Percentiles rank a stretch among this genome's conserved stretches.
Conservation (phyloP, 1,139 yeast species). For the Yamadazyma dendronema region DNA sequence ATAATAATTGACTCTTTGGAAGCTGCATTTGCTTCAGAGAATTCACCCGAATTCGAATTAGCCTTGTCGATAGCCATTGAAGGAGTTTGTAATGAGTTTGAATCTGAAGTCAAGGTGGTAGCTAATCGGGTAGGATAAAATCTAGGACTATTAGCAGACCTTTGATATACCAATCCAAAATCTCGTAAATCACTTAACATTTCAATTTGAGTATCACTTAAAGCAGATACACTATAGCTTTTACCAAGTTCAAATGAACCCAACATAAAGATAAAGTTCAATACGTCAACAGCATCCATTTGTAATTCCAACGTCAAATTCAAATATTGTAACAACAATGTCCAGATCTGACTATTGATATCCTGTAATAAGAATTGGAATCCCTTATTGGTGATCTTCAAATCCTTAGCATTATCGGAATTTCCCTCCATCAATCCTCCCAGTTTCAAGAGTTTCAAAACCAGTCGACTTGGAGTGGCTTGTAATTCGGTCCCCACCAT, state of each 20-base stretch:
- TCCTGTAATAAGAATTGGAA: conserved; percentile 92
- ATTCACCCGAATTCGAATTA: conserved; percentile 17
- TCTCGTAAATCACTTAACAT: conserved; percentile 90
- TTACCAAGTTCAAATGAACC: conserved; percentile 92
- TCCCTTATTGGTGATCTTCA: conserved; percentile 85
- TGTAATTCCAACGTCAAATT: conserved; percentile 78
- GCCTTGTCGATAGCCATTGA: conserved; percentile 50
- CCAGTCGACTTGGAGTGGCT: conserved; percentile 66
- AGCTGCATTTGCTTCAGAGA: conserved; percentile 15
- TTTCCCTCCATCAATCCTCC: conserved; percentile 82
- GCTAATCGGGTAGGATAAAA: conserved; percentile 93
- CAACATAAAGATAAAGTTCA: conserved; percentile 87
- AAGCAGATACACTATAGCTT: conserved; percentile 68
- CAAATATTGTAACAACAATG: conserved; percentile 79
- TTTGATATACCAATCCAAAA: conserved; percentile 86
- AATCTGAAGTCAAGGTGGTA: conserved; percentile 85
- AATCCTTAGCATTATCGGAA: conserved; percentile 30
- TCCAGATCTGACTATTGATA: conserved; percentile 94
- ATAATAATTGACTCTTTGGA: conserved; percentile 71
- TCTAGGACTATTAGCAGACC: conserved; percentile 55
- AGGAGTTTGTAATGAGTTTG: conserved; percentile 65
- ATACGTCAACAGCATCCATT: conserved; percentile 95
- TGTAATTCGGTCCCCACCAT: conserved; percentile 91
- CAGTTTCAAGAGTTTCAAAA: conserved; percentile 60
- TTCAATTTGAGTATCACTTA: conserved; percentile 77